A percentile compares a stretch with the other conserved stretches of the same genome.
phyloP scores from a whole-genome alignment of 352 stramenopile species.

The Blastocystis hominis region DNA sequence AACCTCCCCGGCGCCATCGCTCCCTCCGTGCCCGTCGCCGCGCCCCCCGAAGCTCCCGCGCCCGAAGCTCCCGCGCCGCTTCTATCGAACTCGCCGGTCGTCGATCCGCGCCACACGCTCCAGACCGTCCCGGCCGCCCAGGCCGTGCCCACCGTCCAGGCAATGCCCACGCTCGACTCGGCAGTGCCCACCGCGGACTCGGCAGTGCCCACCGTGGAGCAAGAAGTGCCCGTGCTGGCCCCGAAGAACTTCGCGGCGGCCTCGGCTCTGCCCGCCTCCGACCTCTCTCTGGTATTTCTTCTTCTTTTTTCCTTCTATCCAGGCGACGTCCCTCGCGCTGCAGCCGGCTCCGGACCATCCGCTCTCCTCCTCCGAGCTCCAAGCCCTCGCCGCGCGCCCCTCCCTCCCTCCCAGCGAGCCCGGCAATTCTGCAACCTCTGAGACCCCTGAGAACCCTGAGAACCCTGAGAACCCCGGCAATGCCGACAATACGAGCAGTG shows the following conservation, averaged over 20 bases:
- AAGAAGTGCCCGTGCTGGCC: not conserved
- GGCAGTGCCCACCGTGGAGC: not conserved
- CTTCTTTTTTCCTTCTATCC: not conserved
- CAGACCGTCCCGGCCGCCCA: not conserved
- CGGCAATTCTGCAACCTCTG: not conserved
- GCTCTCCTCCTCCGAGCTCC: not conserved
- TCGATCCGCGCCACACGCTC: not conserved
- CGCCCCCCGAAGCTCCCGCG: not conserved
- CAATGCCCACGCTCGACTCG: no score
- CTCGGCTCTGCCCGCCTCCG: not conserved
- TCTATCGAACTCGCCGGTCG: not conserved
- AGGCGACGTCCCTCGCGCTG: slow-evolving; percentile 9
- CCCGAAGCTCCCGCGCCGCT: not conserved
- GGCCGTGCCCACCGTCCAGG: not conserved
- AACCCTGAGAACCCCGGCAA: not conserved
- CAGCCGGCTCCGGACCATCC: not conserved
- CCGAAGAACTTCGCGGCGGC: not conserved
- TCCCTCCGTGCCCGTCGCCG: not conserved
- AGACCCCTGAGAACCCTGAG: not conserved
- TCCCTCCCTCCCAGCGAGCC: not conserved
- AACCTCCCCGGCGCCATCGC: not conserved
- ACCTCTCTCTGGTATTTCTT: not conserved
- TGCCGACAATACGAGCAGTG: not conserved
- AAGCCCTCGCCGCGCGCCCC: not conserved
- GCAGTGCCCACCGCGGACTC: not conserved